Base-by-base conservation (phyloP, 1,139 yeast genomes). In the Blastobotrys proliferans region DNA sequence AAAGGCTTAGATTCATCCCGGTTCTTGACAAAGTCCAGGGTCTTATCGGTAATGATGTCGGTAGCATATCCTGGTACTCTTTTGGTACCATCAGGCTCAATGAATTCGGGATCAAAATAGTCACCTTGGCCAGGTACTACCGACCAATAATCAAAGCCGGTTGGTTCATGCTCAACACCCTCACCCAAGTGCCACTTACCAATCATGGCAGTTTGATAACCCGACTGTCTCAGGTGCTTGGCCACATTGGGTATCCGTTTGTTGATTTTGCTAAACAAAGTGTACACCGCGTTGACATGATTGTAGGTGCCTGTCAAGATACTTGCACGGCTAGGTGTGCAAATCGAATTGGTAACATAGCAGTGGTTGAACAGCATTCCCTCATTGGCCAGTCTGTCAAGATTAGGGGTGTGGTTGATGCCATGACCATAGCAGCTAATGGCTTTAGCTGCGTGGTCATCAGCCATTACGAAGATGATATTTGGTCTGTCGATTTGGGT, bases 241-340 rank as follows among this genome's bases (percentile, higher is more conserved):
- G 43, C 43, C 10, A 40, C 43, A 17, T 40, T 40, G 16, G 43
- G 43, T 19, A 28, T 35, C 20, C 34, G 35, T 8, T 40, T 40
- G 20, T 40, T 40, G 34, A 26, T 26, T 33, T 40, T 40, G 28
- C 43, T 40, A 14, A 30, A 20, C 6, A 42, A 26, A 2, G 45
- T 42, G 27, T 32, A 40, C 26, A 40, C 43, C 11, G 41, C 44
- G 35, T 43, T 34, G 32, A 31, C 35, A 31, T 31, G 35, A 14
- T 31, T 43, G 24, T 43, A 40, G 14, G 43, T 43, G 6, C 46
- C 46, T 4, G 46, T 43, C 18, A 39, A 24, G 25, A 43, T 43
- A 32, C 36, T 35, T 14, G 46, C 43, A 18, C 46, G 5, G 26
- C 46, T 43, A 14, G 44, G 44, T n/a, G 44, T 43, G 21, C 46